Evolutionary conservation across 257 asterid genomes (phyloP).

Genomic region (Salvia splendens): DNA sequence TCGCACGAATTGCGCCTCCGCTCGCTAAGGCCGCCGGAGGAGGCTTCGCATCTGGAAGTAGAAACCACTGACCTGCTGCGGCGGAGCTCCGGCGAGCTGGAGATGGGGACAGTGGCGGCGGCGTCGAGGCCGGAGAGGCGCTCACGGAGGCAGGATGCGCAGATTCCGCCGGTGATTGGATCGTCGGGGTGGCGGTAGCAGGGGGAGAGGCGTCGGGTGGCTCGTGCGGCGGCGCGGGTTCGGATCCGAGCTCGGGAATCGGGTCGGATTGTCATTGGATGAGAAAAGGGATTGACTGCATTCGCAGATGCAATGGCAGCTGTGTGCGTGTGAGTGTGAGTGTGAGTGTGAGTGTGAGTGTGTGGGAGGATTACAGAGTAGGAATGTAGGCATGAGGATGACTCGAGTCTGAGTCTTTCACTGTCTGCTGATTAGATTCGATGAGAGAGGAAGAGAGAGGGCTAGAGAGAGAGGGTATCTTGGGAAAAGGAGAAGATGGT

Average conservation of each 20-base stretch:
- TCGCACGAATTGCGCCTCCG: constrained; percentile 89
- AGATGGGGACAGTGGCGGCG: constrained; percentile 25
- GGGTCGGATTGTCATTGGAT: constrained; percentile 57
- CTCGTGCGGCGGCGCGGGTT: constrained; percentile 48
- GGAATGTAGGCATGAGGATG: neutral
- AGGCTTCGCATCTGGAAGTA: constrained; percentile 46
- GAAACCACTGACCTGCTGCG: constrained; percentile 76
- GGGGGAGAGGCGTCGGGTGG: constrained; percentile 60
- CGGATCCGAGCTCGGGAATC: constrained; percentile 53
- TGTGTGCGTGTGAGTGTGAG: constrained; percentile 15
- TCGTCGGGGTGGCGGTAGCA: constrained; percentile 90
- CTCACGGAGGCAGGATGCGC: constrained; percentile 93
- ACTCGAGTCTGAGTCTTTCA: constrained; percentile 11
- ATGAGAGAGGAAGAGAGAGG: neutral
- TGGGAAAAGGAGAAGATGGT: constrained; percentile 36
- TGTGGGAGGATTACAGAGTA: constrained; percentile 4
- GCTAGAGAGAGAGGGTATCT: constrained; percentile 35
- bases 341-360: neutral
- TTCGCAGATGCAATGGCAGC: constrained; percentile 24
- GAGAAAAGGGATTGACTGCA: constrained; percentile 21
- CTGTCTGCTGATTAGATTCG: constrained; percentile 30
- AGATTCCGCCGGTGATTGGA: constrained; percentile 68
- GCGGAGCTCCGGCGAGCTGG: constrained; percentile 61
- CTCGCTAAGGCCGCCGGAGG: constrained; percentile 43
- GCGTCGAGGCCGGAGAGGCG: constrained; percentile 83